Conservation (phyloP, 73 alveolate species). For the Durusdinium trenchii region DNA sequence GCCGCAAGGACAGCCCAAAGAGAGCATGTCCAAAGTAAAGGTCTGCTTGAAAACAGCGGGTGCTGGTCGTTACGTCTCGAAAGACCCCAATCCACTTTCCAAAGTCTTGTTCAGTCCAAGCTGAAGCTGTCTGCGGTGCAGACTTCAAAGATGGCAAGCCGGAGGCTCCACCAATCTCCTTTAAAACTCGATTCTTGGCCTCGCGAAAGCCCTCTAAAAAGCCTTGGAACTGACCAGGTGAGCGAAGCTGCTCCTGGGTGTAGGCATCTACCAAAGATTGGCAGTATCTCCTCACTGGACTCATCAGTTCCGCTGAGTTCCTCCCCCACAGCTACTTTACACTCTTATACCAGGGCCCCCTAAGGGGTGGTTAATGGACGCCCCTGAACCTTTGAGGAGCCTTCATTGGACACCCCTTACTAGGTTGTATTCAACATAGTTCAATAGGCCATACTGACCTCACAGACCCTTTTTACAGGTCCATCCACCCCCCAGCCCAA, state of each 20-base stretch:
- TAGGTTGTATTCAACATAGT: too few relatives aligned
- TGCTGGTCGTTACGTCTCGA: conserved; percentile 33
- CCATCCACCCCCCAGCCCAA: too few relatives aligned
- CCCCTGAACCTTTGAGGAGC: too few relatives aligned
- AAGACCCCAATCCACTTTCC: conserved; percentile 76
- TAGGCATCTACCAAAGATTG: conserved; percentile 52
- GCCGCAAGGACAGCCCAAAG: conserved; percentile 79
- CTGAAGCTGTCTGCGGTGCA: neutral
- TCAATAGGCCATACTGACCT: too few relatives aligned
- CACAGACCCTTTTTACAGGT: too few relatives aligned
- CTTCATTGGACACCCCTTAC: too few relatives aligned
- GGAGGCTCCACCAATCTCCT: conserved; percentile 91
- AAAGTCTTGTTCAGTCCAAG: conserved; percentile 60
- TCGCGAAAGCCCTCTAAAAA: conserved; percentile 75
- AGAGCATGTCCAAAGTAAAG: conserved; percentile 86
- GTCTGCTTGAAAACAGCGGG: conserved; percentile 78
- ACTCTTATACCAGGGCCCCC: too few relatives aligned
- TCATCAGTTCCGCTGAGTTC: too few relatives aligned
- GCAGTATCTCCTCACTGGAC: conserved; percentile 10
- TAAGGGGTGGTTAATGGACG: too few relatives aligned
- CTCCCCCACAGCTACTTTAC: too few relatives aligned
- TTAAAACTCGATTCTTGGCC: conserved; percentile 36
- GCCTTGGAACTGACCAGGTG: conserved; percentile 33
- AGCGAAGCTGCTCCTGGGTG: conserved; percentile 15
- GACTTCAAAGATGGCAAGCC: conserved; percentile 28